phyloP scores from a whole-genome alignment of 2,329 filamentous ascomycete genomes.

The Colletotrichum sp. region DNA sequence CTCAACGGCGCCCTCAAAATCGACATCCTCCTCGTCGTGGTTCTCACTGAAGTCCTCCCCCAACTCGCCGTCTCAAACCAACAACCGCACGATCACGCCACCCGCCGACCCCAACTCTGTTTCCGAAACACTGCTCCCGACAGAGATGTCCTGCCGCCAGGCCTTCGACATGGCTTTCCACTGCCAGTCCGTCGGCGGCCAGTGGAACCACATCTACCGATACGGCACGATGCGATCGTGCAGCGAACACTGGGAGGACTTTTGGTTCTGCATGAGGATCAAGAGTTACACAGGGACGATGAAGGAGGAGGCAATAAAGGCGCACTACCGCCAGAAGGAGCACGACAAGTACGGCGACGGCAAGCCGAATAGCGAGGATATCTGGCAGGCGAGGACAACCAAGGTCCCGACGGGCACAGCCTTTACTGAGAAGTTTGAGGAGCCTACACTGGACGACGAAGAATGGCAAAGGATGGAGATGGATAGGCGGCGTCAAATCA shows the following conservation, averaged over 20 bases:
- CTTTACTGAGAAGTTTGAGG: conserved; percentile 46
- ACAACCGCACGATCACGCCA: conserved; percentile 19
- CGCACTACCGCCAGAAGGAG: conserved; percentile 71
- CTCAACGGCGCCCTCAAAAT: conserved; percentile 20
- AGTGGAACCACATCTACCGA: conserved; percentile 91
- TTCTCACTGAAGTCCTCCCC: conserved; percentile 35
- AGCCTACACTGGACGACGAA: conserved; percentile 42
- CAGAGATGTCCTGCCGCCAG: conserved; percentile 84
- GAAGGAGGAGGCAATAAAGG: conserved; percentile 65
- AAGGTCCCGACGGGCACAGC: conserved; percentile 55
- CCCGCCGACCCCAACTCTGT: conserved; percentile 46
- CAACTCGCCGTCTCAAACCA: conserved; percentile 18
- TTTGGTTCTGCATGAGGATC: conserved; percentile 96
- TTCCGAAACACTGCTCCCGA: conserved; percentile 75
- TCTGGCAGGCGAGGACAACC: conserved; percentile 79
- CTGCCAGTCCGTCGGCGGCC: conserved; percentile 89
- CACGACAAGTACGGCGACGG: conserved; percentile 67
- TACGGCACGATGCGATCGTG: conserved; percentile 79
- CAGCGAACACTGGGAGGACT: conserved; percentile 87
- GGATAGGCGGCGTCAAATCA: conserved; percentile 36
- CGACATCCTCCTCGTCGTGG: conserved; percentile 32
- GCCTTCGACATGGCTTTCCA: conserved; percentile 94
- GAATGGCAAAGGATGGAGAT: conserved; percentile 43
- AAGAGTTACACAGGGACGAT: conserved; percentile 64
- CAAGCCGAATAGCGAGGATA: conserved; percentile 79